A percentile compares a stretch with the other conserved stretches of the same genome.
These are phyloP conservation scores for Dothideomycetes sp. DNA, from an alignment of 2,329 filamentous ascomycete species.

Conservation along the genomic window DNA sequence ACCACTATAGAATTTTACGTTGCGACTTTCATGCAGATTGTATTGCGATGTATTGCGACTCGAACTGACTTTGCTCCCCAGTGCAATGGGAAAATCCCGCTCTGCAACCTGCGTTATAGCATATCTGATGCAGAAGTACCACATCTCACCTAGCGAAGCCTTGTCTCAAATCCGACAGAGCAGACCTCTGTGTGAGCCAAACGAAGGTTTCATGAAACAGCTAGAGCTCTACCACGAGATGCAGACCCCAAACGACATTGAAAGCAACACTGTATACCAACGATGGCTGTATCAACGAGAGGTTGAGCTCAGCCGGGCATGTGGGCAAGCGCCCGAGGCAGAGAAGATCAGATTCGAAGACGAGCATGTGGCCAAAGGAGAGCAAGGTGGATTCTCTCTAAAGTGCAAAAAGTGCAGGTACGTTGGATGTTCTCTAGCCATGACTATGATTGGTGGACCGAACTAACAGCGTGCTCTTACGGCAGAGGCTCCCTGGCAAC, in stretches of 20 bases:
- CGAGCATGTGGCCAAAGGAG: conserved; percentile 36
- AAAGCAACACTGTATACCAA: conserved; percentile 66
- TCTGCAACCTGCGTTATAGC: conserved; percentile 77
- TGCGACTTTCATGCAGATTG: too few relatives aligned
- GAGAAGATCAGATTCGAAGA: conserved; percentile 74
- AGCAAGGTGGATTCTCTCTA: conserved; percentile 46
- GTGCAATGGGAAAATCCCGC: conserved; percentile 92
- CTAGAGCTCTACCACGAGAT: conserved; percentile 79
- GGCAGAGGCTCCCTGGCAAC: conserved; percentile 49
- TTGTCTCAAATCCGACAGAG: conserved; percentile 57
- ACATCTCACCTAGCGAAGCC: conserved; percentile 49
- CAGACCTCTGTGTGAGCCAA: conserved; percentile 75
- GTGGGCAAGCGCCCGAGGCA: conserved; percentile 66
- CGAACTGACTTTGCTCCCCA: conserved; percentile 34
- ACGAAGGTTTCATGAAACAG: conserved; percentile 83
- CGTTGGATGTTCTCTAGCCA: too few relatives aligned
- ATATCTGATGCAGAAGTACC: conserved; percentile 58
- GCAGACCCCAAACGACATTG: conserved; percentile 62
- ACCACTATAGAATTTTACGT: too few relatives aligned
- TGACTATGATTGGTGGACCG: background rate
- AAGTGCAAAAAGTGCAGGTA: conserved; percentile 87
- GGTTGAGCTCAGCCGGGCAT: conserved; percentile 56
- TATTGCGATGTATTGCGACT: too few relatives aligned
- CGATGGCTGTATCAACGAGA: conserved; percentile 61
- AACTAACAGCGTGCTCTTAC: conserved; percentile 1